Percentiles rank a stretch among this genome's conserved stretches.
phyloP scores from a whole-genome alignment of 371 early-diverging fungal species.

The Syncephalastrum racemosum region DNA sequence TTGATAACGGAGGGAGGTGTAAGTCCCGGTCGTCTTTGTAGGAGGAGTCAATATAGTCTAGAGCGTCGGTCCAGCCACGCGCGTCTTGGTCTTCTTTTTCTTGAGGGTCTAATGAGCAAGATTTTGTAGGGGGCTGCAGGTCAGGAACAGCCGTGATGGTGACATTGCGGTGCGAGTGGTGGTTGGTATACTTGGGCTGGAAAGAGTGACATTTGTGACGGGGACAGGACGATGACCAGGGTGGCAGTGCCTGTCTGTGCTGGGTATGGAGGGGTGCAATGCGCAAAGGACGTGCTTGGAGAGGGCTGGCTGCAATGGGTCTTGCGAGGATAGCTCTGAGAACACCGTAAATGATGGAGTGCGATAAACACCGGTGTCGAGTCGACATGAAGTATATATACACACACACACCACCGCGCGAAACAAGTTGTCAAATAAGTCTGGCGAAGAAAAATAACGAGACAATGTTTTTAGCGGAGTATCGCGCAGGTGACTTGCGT shows the following conservation, averaged over 20 bases:
- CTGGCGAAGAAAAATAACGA: no score
- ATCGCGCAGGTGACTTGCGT: no score
- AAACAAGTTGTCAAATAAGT: no score
- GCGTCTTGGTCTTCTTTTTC: neutral
- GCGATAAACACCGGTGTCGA: conserved; percentile 14
- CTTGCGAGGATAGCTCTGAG: conserved; percentile 23
- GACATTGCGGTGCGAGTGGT: no score
- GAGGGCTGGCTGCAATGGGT: conserved; percentile 1
- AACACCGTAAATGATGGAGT: conserved; percentile 18
- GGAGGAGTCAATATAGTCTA: neutral
- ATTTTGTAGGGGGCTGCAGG: no score
- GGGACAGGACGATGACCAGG: conserved; percentile 4
- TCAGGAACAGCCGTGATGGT: no score
- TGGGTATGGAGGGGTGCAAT: neutral
- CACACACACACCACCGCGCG: no score
- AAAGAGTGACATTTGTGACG: neutral
- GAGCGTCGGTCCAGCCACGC: conserved; percentile 4
- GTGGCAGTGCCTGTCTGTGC: neutral
- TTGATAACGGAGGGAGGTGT: neutral
- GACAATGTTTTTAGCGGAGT: no score
- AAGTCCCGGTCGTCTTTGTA: neutral
- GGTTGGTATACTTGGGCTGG: neutral
- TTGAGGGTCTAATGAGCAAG: no score
- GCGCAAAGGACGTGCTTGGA: neutral
- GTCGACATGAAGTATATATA: conserved; percentile 8